These are phyloP conservation scores for Ustilago hordei DNA, from an alignment of 1,284 basidiomycete species.

Conservation along the genomic window DNA sequence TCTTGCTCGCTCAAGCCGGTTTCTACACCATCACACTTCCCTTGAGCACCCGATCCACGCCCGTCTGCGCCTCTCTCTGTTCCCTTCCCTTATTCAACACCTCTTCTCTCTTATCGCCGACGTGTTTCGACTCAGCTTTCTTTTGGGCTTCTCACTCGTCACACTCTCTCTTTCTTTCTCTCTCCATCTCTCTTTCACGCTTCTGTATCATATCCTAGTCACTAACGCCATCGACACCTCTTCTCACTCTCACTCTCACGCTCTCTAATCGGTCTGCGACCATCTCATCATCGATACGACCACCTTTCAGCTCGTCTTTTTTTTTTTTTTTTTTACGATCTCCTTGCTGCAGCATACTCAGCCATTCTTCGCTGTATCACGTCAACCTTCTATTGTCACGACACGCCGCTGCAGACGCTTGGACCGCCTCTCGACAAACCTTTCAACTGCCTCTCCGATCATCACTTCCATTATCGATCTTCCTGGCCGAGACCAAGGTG, in stretches of 20 bases:
- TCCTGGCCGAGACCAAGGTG: neutral
- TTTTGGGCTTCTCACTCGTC: neutral
- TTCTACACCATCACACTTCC: constrained; percentile 10
- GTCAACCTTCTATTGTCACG: neutral
- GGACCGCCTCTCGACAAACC: constrained; percentile 9
- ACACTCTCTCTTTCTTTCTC: neutral
- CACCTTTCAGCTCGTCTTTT: neutral
- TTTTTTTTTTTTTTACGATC: constrained; percentile 3
- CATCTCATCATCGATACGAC: neutral
- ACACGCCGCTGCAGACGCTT: constrained; percentile 8
- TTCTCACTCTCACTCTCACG: neutral
- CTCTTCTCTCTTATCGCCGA: neutral
- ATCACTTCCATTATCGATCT: constrained; percentile 1
- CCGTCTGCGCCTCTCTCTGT: constrained; percentile 7
- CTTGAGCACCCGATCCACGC: neutral
- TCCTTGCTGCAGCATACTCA: neutral
- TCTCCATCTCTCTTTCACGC: neutral
- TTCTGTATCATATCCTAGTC: constrained; percentile 10
- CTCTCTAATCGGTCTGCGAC: constrained; percentile 2
- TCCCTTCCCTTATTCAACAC: neutral
- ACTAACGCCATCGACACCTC: neutral
- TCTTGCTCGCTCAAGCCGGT: constrained; percentile 5
- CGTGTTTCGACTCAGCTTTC: constrained; percentile 8
- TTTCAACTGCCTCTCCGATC: constrained; percentile 3
- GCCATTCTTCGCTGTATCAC: neutral